phyloP scores from a whole-genome alignment of 2,329 filamentous ascomycete species.

The Aotearoamyces nothofagi region DNA sequence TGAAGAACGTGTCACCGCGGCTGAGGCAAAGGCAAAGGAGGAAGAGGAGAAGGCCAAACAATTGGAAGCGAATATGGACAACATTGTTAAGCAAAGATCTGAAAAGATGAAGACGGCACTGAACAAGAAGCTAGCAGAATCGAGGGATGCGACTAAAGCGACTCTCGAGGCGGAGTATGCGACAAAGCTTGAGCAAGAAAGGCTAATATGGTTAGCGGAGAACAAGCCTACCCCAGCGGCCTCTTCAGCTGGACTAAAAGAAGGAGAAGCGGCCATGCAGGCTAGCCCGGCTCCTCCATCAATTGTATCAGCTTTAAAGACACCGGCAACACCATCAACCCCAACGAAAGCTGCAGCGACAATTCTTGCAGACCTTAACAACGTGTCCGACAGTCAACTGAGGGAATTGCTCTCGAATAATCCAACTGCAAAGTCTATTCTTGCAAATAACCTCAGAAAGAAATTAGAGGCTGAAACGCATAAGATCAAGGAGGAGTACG shows the following conservation, averaged over 20 bases:
- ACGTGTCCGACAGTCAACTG: constrained; percentile 35
- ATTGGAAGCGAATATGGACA: constrained; percentile 45
- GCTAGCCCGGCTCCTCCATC: constrained; percentile 7
- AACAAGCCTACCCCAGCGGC: constrained; percentile 19
- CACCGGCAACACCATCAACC: constrained; percentile 10
- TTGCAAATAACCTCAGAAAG: constrained; percentile 49
- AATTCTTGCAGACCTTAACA: constrained; percentile 14
- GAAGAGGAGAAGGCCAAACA: constrained; percentile 41
- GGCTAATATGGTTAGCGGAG: constrained; percentile 45
- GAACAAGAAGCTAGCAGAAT: constrained; percentile 50
- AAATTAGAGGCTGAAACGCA: constrained; percentile 52
- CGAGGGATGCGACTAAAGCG: constrained; percentile 34
- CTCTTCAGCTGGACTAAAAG: neutral
- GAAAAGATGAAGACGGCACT: constrained; percentile 55
- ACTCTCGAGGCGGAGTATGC: constrained; percentile 30
- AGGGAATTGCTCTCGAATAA: constrained; percentile 41
- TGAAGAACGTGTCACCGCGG: constrained; percentile 43
- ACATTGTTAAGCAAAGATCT: constrained; percentile 46
- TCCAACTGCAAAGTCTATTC: constrained; percentile 38
- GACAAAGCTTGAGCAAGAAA: constrained; percentile 44
- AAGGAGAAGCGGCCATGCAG: constrained; percentile 7
- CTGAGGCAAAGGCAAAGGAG: constrained; percentile 47
- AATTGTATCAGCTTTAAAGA: constrained; percentile 2
- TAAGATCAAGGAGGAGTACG: constrained; percentile 36
- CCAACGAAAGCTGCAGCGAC: constrained; percentile 8